Base-by-base conservation (phyloP, 2,329 filamentous ascomycete genomes). In the Dothistroma pini region DNA sequence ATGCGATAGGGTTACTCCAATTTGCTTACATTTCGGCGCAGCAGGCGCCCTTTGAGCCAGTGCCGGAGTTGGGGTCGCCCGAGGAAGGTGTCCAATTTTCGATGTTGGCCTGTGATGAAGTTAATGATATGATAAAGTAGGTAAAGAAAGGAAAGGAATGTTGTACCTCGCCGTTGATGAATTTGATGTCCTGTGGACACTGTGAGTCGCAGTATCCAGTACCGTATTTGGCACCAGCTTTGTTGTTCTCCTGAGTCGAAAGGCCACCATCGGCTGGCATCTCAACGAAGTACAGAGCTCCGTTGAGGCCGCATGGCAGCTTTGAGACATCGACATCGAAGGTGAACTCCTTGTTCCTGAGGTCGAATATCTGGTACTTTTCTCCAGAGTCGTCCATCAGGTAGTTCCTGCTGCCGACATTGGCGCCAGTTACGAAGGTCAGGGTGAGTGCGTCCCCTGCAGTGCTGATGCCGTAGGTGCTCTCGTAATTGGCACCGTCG, bases 261-360 rank as follows among this genome's bases (percentile, higher is more conserved):
- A 80, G 74, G 58, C 86, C 87, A 66, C 88, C 88, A 68, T 87
- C 83, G 7, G 79, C 76, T 11, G 83, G 80, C 86, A 89, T 89
- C 69, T 82, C 77, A 16, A 83, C 78, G 48, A 89, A 80, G 77
- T 90, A 90, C 52, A 90, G 77, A 51, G 88, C 88, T 58, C 87
- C 88, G 75, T 91, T 81, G 79, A 90, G 76, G 62, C 88, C 88
- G 70, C 88, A 91, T 62, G 84, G 83, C 21, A 89, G 78, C 68
- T 83, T 81, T 47, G 86, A 89, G 50, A 89, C 84, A 71, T 90
- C 88, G 29, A 89, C 87, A 58, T 89, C 87, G 63, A 90, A 89
- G 58, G 86, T 87, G 76, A 90, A 86, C 75, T 90, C 88, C 70
- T 87, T 82, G 75, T 85, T 85, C 57, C 86, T 79, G 60, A 89